A percentile compares a stretch with the other conserved stretches of the same genome.
Conservation (phyloP, 2,329 filamentous ascomycete genomes). For the Xylaria sp. region DNA sequence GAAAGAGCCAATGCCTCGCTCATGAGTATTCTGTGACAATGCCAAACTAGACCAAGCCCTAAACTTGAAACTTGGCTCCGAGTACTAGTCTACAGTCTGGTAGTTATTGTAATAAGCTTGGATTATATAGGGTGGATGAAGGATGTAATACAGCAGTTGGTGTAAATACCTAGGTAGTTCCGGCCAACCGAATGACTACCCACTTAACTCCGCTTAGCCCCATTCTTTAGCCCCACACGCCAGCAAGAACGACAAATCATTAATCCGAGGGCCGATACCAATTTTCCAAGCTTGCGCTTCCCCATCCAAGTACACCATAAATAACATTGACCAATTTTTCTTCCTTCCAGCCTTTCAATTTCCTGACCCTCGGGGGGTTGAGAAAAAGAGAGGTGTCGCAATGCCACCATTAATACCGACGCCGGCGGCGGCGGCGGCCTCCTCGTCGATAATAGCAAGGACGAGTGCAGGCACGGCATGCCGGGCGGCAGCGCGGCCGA, state of each 20-base stretch:
- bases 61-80: not conserved
- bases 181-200: not conserved
- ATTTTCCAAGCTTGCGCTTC: slow-evolving; percentile 30
- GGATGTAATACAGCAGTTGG: not conserved
- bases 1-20: not conserved
- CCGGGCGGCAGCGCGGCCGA: slow-evolving; percentile 16
- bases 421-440: slow-evolving; percentile 33
- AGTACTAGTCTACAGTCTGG: not conserved
- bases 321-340: slow-evolving; percentile 14
- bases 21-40: not conserved
- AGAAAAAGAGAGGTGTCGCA: slow-evolving; percentile 26
- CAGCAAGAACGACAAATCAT: slow-evolving; percentile 23
- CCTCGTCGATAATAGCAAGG: slow-evolving; percentile 29
- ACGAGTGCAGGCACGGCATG: slow-evolving; percentile 27
- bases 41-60: not conserved
- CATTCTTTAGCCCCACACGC: not conserved
- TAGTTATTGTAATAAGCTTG: not conserved
- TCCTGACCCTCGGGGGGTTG: slow-evolving; percentile 30
- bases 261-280: slow-evolving; percentile 36
- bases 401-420: slow-evolving; percentile 47
- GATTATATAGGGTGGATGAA: too few relatives aligned
- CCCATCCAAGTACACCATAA: slow-evolving; percentile 23
- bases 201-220: not conserved
- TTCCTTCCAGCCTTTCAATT: slow-evolving; percentile 11
- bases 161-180: not conserved